These are phyloP conservation scores for Dillenia turbinata DNA, from an alignment of 164 flowering plant species.

Conservation along the genomic window DNA sequence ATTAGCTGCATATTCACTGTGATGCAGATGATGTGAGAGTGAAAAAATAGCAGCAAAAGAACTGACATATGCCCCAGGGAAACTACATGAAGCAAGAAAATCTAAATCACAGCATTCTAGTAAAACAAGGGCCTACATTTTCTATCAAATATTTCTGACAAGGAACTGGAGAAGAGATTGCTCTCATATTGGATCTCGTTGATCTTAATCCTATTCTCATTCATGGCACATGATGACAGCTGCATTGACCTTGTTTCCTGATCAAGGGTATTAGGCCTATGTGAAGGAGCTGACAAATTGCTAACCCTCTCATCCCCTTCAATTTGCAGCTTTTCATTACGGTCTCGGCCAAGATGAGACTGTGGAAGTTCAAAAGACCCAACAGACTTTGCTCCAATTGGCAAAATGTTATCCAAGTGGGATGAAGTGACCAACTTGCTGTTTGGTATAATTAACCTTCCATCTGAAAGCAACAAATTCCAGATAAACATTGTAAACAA, in stretches of 20 bases:
- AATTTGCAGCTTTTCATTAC: slow-evolving; percentile 21
- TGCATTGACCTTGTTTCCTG: slow-evolving; percentile 31
- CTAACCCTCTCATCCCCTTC: slow-evolving; percentile 33
- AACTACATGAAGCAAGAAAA: not conserved
- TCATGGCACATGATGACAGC: slow-evolving; percentile 21
- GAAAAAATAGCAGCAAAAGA: no score
- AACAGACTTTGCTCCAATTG: slow-evolving; percentile 24
- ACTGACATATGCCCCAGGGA: no score
- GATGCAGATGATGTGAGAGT: not conserved
- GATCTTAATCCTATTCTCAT: slow-evolving; percentile 22
- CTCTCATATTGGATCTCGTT: slow-evolving; percentile 51
- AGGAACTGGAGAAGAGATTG: slow-evolving; percentile 73
- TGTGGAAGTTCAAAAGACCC: slow-evolving; percentile 22
- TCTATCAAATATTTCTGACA: slow-evolving; percentile 64
- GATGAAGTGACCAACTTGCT: slow-evolving; percentile 35
- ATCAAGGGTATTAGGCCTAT: slow-evolving; percentile 29
- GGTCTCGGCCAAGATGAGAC: slow-evolving; percentile 23
- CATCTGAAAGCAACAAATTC: slow-evolving; percentile 3
- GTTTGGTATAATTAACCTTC: slow-evolving; percentile 17
- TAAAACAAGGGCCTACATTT: slow-evolving; percentile 43
- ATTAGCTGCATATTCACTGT: not conserved
- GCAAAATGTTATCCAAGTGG: slow-evolving; percentile 31
- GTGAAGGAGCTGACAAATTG: slow-evolving; percentile 29
- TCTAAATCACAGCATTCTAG: not conserved
- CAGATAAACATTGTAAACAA: no score